phyloP scores from a whole-genome alignment of 2,329 filamentous ascomycete species.

The Ophiostoma quercus region DNA sequence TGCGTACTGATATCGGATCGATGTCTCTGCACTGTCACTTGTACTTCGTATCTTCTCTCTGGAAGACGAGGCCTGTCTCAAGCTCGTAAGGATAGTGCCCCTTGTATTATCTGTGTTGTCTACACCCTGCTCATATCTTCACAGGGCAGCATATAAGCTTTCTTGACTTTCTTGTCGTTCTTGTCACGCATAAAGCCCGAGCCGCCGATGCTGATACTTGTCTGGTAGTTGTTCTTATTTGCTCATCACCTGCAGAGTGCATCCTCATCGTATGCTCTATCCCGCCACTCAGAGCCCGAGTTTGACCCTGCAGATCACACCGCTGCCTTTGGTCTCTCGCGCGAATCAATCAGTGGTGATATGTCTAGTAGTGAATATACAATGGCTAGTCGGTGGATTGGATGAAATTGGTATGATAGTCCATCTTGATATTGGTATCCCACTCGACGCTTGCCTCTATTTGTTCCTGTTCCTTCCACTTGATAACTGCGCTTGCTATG shows the following conservation, averaged over 20 bases:
- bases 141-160: slow-evolving; percentile 7
- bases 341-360: slow-evolving; percentile 23
- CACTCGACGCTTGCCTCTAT: not conserved
- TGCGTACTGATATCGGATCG: not conserved
- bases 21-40: not conserved
- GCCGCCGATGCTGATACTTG: not conserved
- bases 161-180: not conserved
- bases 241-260: not conserved
- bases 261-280: not conserved
- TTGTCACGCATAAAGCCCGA: slow-evolving; percentile 7
- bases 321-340: slow-evolving; percentile 21
- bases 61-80: not conserved
- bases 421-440: not conserved
- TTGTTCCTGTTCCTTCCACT: not conserved
- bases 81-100: not conserved
- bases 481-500: not conserved
- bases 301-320: slow-evolving; percentile 28
- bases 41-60: not conserved
- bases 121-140: not conserved
- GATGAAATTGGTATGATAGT: not conserved
- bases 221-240: not conserved
- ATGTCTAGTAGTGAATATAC: not conserved
- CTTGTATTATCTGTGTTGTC: not conserved
- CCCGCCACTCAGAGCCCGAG: slow-evolving; percentile 8
- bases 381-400: not conserved